These are phyloP conservation scores for Pleurotus cornucopiae DNA, from an alignment of 768 basidiomycete genomes.

Conservation along the genomic window DNA sequence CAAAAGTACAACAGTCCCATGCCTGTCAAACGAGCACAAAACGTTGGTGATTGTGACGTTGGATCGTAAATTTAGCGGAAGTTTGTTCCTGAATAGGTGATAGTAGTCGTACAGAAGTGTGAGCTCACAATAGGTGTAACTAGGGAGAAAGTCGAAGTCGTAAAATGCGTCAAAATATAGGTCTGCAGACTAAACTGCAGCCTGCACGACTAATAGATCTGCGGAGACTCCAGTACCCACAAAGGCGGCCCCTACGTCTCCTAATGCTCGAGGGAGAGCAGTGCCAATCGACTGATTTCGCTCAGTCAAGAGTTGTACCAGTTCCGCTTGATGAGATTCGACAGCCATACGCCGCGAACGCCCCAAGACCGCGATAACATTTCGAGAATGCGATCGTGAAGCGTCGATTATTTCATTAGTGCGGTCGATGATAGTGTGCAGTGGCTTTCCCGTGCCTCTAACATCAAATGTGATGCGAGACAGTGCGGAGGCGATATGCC, in stretches of 20 bases:
- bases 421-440: conserved; percentile 51
- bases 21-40: no score
- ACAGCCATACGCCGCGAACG: conserved; percentile 69
- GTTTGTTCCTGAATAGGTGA: no score
- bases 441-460: conserved; percentile 43
- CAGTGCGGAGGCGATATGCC: conserved; percentile 38
- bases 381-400: conserved; percentile 27
- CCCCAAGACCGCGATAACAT: conserved; percentile 64
- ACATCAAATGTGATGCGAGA: conserved; percentile 60
- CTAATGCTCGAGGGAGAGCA: conserved; percentile 67
- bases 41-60: no score
- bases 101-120: no score
- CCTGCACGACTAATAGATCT: conserved; percentile 56
- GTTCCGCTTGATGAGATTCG: conserved; percentile 56
- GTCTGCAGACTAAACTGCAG: conserved; percentile 14
- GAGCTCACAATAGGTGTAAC: not conserved
- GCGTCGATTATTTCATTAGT: conserved; percentile 25
- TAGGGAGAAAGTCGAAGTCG: not conserved
- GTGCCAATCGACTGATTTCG: conserved; percentile 39
- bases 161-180: not conserved
- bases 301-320: conserved; percentile 43
- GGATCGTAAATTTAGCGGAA: no score
- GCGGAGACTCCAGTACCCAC: conserved; percentile 48
- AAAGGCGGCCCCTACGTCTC: conserved; percentile 70
- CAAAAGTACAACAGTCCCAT: no score